phyloP scores from a whole-genome alignment of 495 filamentous ascomycete genomes.

The Pseudotulostoma volvatum region DNA sequence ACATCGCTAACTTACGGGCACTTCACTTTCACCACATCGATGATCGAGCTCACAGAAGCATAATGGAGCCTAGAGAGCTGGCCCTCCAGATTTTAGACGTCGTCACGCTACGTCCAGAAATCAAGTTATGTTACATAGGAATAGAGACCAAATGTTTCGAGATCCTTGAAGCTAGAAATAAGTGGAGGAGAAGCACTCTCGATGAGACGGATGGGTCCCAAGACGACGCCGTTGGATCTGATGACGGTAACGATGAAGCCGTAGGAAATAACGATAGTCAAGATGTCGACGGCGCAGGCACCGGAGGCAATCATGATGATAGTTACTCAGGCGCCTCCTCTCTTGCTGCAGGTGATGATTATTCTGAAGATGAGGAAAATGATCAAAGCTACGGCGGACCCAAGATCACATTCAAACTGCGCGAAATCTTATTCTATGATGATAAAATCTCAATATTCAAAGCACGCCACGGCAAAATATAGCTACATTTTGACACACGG shows the following conservation, averaged over 20 bases:
- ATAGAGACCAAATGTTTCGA: constrained; percentile 74
- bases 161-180: constrained; percentile 50
- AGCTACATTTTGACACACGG: not conserved
- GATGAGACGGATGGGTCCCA: constrained; percentile 22
- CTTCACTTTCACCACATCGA: constrained; percentile 63
- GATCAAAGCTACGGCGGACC: constrained; percentile 15
- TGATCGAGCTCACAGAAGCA: constrained; percentile 4
- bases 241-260: constrained; percentile 24
- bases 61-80: constrained; percentile 51
- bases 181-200: constrained; percentile 25
- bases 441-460: constrained; percentile 77
- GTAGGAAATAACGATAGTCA: constrained; percentile 32
- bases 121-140: constrained; percentile 73
- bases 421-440: constrained; percentile 81
- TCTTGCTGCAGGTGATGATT: constrained; percentile 37
- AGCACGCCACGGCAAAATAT: constrained; percentile 44
- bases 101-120: constrained; percentile 69
- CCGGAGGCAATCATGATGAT: constrained; percentile 10
- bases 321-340: constrained; percentile 21
- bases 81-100: constrained; percentile 73
- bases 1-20: constrained; percentile 56
- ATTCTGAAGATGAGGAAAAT: constrained; percentile 28
- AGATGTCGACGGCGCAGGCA: constrained; percentile 6
- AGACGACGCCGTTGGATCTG: constrained; percentile 27
- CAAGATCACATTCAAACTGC: constrained; percentile 43